Conservation (phyloP, 805 yeast genomes). For the Saccharomycopsis fermentans region DNA sequence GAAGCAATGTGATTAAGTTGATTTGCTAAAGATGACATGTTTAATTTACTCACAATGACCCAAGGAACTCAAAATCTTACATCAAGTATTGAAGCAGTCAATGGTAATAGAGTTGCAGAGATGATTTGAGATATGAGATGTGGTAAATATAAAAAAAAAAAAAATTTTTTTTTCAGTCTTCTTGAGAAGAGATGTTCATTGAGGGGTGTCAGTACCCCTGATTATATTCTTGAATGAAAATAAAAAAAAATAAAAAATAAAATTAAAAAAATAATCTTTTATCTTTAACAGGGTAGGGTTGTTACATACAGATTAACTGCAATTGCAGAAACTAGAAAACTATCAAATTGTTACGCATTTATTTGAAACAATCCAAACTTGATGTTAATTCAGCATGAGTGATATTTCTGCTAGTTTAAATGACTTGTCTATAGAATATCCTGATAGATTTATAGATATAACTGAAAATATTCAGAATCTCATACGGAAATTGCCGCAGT, state of each 20-base stretch:
- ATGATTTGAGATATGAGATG: background rate
- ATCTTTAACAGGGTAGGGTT: too few relatives aligned
- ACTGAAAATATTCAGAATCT: conserved; percentile 40
- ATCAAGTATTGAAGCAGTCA: too few relatives aligned
- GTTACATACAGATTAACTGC: too few relatives aligned
- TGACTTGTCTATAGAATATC: conserved; percentile 2
- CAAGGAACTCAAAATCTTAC: background rate
- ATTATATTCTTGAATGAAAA: too few relatives aligned
- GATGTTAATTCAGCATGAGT: background rate
- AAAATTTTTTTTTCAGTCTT: background rate
- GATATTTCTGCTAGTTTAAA: background rate
- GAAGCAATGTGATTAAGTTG: conserved; percentile 68
- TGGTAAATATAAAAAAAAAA: background rate
- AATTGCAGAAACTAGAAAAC: background rate
- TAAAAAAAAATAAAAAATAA: too few relatives aligned
- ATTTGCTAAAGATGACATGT: conserved; percentile 49
- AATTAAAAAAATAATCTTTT: too few relatives aligned
- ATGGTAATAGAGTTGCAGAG: too few relatives aligned
- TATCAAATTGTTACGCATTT: background rate
- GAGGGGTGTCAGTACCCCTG: background rate
- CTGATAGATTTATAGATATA: conserved; percentile 36
- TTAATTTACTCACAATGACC: background rate
- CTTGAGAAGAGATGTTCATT: background rate
- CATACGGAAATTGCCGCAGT: conserved; percentile 32
- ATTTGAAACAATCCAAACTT: background rate